Conservation (phyloP, 192 early-diverging fungal genomes). For the Backusella circina region DNA sequence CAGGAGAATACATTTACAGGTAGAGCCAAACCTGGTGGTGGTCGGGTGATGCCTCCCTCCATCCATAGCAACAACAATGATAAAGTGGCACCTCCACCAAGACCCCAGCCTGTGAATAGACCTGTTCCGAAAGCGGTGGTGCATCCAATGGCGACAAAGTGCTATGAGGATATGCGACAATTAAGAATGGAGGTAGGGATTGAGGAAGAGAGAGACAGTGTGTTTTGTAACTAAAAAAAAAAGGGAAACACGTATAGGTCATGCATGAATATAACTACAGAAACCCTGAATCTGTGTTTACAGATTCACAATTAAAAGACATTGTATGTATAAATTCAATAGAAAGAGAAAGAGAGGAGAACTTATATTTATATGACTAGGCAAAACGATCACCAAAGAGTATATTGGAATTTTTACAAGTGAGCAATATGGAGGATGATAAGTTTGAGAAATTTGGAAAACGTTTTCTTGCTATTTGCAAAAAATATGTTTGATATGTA, state of each 20-base stretch:
- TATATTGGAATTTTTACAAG: slow-evolving; percentile 5
- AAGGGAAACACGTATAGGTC: no score
- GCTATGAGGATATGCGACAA: not conserved
- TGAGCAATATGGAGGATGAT: slow-evolving; percentile 8
- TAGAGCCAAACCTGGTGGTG: not conserved
- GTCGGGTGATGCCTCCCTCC: not conserved
- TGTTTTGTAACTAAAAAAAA: no score
- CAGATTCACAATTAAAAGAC: slow-evolving; percentile 14
- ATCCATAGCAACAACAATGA: no score
- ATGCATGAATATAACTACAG: not conserved
- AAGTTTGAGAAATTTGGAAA: slow-evolving; percentile 17
- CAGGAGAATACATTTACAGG: not conserved
- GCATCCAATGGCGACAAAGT: not conserved
- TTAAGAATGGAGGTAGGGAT: not conserved
- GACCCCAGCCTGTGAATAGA: not conserved
- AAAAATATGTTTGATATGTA: no score
- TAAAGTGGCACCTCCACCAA: not conserved
- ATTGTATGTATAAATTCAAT: slow-evolving; percentile 9
- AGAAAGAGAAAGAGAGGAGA: not conserved
- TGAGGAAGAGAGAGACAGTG: no score
- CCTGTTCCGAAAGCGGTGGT: not conserved
- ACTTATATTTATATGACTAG: not conserved
- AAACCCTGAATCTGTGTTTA: not conserved
- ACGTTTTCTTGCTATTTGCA: not conserved
- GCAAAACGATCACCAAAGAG: slow-evolving; percentile 4